phyloP scores from a whole-genome alignment of 768 basidiomycete genomes.

The Podaxis sp. region DNA sequence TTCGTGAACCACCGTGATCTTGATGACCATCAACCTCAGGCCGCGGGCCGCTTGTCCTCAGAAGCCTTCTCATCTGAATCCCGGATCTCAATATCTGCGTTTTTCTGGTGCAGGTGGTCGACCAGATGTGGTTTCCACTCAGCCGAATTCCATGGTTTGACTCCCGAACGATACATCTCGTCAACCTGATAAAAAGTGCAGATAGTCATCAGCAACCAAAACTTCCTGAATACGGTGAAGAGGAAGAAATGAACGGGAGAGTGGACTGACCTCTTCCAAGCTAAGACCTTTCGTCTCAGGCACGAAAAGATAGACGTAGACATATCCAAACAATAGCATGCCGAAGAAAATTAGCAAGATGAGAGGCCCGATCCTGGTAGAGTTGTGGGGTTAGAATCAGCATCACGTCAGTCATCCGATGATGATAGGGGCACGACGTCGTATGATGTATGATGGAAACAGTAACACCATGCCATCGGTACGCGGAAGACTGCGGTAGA shows the following conservation, averaged over 20 bases:
- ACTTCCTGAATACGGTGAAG: neutral
- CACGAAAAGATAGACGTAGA: slow-evolving; percentile 74
- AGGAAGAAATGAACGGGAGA: slow-evolving; percentile 1
- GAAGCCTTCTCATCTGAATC: slow-evolving; percentile 17
- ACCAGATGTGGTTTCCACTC: slow-evolving; percentile 54
- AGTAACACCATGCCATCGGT: neutral
- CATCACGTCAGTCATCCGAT: neutral
- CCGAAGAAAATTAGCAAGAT: slow-evolving; percentile 79
- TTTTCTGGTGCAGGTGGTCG: slow-evolving; percentile 38
- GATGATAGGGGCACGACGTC: neutral
- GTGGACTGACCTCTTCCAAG: slow-evolving; percentile 58
- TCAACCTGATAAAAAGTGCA: slow-evolving; percentile 48
- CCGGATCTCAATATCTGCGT: neutral
- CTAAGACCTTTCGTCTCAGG: slow-evolving; percentile 82
- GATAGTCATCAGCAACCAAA: slow-evolving; percentile 1
- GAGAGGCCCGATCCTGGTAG: slow-evolving; percentile 61
- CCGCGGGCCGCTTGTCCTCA: slow-evolving; percentile 15
- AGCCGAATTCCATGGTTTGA: slow-evolving; percentile 66
- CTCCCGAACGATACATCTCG: slow-evolving; percentile 67
- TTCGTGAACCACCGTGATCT: neutral
- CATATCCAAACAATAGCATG: slow-evolving; percentile 65
- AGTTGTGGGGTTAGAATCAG: slow-evolving; percentile 3
- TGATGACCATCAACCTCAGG: neutral
- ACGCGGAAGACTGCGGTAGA: neutral
- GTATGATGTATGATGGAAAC: neutral